A percentile compares a stretch with the other conserved stretches of the same genome.
These are phyloP conservation scores for Pseudocercospora fijiensis DNA, from an alignment of 2,329 filamentous ascomycete genomes.

Conservation along the genomic window DNA sequence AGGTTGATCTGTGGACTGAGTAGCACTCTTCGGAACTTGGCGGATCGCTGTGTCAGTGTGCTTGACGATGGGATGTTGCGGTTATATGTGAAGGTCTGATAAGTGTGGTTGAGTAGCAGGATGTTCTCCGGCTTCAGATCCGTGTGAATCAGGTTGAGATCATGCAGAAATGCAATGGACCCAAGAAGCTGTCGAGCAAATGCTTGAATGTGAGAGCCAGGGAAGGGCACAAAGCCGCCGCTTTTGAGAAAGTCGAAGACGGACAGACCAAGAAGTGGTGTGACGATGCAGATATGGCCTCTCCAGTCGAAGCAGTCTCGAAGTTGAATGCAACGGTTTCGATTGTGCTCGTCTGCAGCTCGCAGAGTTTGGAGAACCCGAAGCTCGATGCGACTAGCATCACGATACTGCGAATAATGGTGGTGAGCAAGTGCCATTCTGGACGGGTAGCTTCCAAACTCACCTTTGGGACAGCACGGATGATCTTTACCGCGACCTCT, in stretches of 20 bases:
- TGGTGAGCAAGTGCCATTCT: neutral
- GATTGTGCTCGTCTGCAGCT: conserved; percentile 85
- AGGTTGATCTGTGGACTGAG: conserved; percentile 65
- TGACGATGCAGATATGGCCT: conserved; percentile 89
- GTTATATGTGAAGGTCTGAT: conserved; percentile 69
- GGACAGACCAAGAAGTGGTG: conserved; percentile 80
- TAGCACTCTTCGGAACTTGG: conserved; percentile 62
- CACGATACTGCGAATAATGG: conserved; percentile 63
- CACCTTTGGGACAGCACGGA: conserved; percentile 88
- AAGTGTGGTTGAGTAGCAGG: conserved; percentile 62
- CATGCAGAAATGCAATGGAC: conserved; percentile 97
- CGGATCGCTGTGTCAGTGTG: conserved; percentile 56
- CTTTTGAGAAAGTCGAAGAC: conserved; percentile 98
- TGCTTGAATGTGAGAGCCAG: conserved; percentile 95
- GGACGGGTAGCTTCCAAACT: neutral
- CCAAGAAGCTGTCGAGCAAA: conserved; percentile 95
- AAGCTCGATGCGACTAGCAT: conserved; percentile 91
- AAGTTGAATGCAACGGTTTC: conserved; percentile 94
- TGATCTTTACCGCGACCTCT: conserved; percentile 96
- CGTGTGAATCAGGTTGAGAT: conserved; percentile 95
- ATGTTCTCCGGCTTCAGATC: conserved; percentile 70
- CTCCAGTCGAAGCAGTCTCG: conserved; percentile 96
- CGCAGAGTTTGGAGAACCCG: conserved; percentile 88
- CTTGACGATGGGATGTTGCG: conserved; percentile 65
- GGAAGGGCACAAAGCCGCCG: conserved; percentile 93